phyloP scores from a whole-genome alignment of 2,329 filamentous ascomycete species.

The Trichoderma koningii region DNA sequence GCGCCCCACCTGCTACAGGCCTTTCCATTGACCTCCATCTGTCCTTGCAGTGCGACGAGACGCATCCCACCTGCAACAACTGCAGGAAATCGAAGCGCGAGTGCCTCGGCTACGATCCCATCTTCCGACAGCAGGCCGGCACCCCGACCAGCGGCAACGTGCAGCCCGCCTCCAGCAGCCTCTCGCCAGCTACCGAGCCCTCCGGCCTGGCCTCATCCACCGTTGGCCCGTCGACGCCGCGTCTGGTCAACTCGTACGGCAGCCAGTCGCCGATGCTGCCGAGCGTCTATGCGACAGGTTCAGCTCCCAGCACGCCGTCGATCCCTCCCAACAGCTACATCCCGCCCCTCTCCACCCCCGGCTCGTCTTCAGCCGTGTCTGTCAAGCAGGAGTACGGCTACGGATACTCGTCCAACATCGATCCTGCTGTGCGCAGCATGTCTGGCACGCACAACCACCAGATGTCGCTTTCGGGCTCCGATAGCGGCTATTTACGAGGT shows the following conservation, averaged over 20 bases:
- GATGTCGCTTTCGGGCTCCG: conserved; percentile 34
- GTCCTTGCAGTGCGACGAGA: conserved; percentile 82
- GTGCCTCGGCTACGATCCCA: conserved; percentile 82
- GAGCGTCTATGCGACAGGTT: conserved; percentile 43
- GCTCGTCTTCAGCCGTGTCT: conserved; percentile 36
- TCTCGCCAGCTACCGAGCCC: conserved; percentile 42
- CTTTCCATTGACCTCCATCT: conserved; percentile 34
- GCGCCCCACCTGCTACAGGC: conserved; percentile 23
- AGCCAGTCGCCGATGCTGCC: conserved; percentile 49
- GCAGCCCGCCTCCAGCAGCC: conserved; percentile 39
- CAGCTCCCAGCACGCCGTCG: conserved; percentile 39
- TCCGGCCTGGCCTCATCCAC: conserved; percentile 34
- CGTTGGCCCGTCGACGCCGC: conserved; percentile 32
- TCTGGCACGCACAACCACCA: conserved; percentile 34
- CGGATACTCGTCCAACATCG: conserved; percentile 60
- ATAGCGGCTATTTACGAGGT: conserved; percentile 51
- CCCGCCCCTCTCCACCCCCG: conserved; percentile 36
- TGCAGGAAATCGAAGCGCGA: conserved; percentile 88
- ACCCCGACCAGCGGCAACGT: conserved; percentile 69
- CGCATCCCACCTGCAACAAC: conserved; percentile 87
- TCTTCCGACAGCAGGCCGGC: conserved; percentile 74
- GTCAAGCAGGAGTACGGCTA: conserved; percentile 47
- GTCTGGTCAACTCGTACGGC: conserved; percentile 47
- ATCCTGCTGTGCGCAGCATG: conserved; percentile 62
- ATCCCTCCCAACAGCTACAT: conserved; percentile 36